Percentiles rank a stretch among this genome's conserved stretches.
Evolutionary conservation across 345 rosid genomes (phyloP).

Genomic region (Euphorbia lathyris): DNA sequence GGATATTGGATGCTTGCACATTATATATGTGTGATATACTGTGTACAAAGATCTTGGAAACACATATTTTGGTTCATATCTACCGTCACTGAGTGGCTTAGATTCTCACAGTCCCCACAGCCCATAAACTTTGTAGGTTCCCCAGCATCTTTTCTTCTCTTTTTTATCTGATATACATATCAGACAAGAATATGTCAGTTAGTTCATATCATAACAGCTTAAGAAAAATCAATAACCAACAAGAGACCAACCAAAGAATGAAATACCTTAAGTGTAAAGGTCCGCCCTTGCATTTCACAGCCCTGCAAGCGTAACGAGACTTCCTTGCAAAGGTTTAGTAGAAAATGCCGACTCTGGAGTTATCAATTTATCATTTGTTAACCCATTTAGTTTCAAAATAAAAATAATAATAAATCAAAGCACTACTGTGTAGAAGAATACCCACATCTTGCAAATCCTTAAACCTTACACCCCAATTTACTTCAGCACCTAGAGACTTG

Average conservation of each 20-base stretch:
- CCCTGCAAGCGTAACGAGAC: constrained; percentile 83
- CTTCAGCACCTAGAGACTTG: constrained; percentile 94
- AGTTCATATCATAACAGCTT: background rate
- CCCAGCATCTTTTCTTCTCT: constrained; percentile 68
- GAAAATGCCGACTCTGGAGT: constrained; percentile 64
- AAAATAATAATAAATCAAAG: constrained; percentile 7
- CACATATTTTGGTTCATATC: background rate
- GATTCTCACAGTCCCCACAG: constrained; percentile 79
- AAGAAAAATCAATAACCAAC: background rate
- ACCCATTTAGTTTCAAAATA: constrained; percentile 5
- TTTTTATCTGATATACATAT: constrained; percentile 61
- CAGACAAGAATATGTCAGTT: constrained; percentile 11
- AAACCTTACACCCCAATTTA: constrained; percentile 95
- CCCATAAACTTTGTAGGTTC: constrained; percentile 96
- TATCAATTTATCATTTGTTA: constrained; percentile 17
- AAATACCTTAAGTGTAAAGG: constrained; percentile 80
- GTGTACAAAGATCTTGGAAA: background rate
- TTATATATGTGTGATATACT: background rate
- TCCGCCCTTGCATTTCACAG: constrained; percentile 75
- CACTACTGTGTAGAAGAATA: constrained; percentile 25
- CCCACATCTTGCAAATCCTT: constrained; percentile 71
- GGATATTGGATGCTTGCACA: background rate
- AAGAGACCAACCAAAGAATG: constrained; percentile 9
- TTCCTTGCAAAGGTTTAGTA: constrained; percentile 81
- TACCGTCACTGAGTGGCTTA: constrained; percentile 85